Conservation (phyloP, 805 yeast species). For the Saturnispora ahearnii region DNA sequence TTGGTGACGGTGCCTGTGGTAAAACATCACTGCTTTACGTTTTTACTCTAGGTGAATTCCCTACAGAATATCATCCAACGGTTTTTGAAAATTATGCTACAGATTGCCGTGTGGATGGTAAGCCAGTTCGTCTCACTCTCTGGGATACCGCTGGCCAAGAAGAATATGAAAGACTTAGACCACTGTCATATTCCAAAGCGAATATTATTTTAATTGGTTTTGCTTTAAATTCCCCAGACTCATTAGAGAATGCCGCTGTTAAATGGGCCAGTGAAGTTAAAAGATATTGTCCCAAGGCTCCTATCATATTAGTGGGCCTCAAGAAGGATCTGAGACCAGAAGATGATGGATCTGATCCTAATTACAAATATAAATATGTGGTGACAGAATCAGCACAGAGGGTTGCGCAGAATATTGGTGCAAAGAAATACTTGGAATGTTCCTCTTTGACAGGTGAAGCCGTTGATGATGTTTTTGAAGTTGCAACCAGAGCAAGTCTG, state of each 20-base stretch:
- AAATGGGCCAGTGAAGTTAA: conserved; percentile 86
- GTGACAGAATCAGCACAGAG: conserved; percentile 51
- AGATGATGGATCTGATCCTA: conserved; percentile 27
- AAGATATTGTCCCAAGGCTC: conserved; percentile 72
- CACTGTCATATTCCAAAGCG: conserved; percentile 80
- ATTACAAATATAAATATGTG: conserved; percentile 37
- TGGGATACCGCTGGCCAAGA: conserved; percentile 99
- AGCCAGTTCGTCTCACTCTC: conserved; percentile 74
- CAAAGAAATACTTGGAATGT: conserved; percentile 76
- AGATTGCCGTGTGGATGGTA: conserved; percentile 89
- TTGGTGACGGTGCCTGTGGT: conserved; percentile 95
- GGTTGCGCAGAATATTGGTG: conserved; percentile 73
- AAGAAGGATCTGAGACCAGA: conserved; percentile 66
- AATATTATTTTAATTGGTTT: conserved; percentile 80
- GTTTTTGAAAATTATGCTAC: conserved; percentile 93
- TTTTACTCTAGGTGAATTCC: conserved; percentile 87
- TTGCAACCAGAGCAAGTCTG: conserved; percentile 78
- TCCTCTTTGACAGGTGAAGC: conserved; percentile 91
- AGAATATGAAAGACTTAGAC: conserved; percentile 85
- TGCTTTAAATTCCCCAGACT: conserved; percentile 78
- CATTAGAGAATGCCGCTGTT: conserved; percentile 67
- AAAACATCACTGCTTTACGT: conserved; percentile 86
- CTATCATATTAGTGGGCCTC: conserved; percentile 71
- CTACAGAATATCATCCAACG: conserved; percentile 87
- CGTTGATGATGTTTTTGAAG: conserved; percentile 88